phyloP scores from a whole-genome alignment of 1,139 yeast genomes.

The Candida sp. region DNA sequence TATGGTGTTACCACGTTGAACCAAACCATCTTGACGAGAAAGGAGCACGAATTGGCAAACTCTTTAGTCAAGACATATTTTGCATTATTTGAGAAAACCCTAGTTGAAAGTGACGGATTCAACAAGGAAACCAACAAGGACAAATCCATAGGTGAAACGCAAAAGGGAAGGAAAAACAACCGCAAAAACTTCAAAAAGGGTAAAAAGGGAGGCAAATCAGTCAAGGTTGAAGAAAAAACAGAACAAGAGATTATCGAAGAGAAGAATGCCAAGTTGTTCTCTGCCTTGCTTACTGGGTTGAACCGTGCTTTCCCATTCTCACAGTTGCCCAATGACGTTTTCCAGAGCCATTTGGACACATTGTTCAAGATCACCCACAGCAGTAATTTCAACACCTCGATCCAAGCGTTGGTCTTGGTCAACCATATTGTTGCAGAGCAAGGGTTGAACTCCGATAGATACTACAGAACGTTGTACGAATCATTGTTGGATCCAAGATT shows the following conservation, averaged over 20 bases:
- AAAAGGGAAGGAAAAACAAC: slow-evolving; percentile 57
- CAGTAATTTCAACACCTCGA: slow-evolving; percentile 91
- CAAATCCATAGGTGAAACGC: slow-evolving; percentile 42
- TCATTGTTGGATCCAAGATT: slow-evolving; percentile 86
- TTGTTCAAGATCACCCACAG: slow-evolving; percentile 92
- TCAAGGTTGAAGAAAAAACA: slow-evolving; percentile 65
- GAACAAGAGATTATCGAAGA: slow-evolving; percentile 80
- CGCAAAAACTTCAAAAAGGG: slow-evolving; percentile 55
- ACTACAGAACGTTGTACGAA: slow-evolving; percentile 88
- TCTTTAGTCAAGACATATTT: slow-evolving; percentile 83
- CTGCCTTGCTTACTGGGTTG: slow-evolving; percentile 93
- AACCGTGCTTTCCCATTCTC: slow-evolving; percentile 98
- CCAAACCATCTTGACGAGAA: slow-evolving; percentile 86
- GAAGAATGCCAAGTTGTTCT: slow-evolving; percentile 80
- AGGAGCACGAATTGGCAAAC: slow-evolving; percentile 81
- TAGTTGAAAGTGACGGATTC: slow-evolving; percentile 64
- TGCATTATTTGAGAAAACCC: slow-evolving; percentile 81
- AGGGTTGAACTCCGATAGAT: slow-evolving; percentile 69
- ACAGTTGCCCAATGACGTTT: slow-evolving; percentile 70
- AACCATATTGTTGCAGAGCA: slow-evolving; percentile 73
- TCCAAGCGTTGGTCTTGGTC: slow-evolving; percentile 88
- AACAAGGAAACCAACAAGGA: slow-evolving; percentile 47
- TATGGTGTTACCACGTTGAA: slow-evolving; percentile 88
- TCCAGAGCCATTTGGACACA: slow-evolving; percentile 81
- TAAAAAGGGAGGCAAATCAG: slow-evolving; percentile 82